Conservation (phyloP, 1,139 yeast genomes). For the Starmera stellimalicola region DNA sequence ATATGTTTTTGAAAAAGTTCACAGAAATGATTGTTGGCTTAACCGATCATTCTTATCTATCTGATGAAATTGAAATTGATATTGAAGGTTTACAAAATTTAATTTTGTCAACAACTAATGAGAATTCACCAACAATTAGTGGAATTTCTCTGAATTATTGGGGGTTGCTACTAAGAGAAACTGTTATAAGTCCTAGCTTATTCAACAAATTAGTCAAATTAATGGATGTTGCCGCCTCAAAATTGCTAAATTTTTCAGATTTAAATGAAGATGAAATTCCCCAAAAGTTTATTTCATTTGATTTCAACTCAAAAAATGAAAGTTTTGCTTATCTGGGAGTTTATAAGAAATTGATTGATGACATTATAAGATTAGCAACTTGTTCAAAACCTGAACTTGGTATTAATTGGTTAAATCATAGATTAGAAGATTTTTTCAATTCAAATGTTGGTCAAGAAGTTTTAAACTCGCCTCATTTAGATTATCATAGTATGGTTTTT, state of each 20-base stretch:
- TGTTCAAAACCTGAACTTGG: constrained; percentile 84
- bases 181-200: constrained; percentile 45
- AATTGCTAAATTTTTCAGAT: constrained; percentile 65
- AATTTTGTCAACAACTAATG: constrained; percentile 72
- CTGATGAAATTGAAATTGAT: constrained; percentile 21
- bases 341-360: constrained; percentile 80
- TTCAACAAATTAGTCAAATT: constrained; percentile 52
- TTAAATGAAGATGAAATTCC: constrained; percentile 59
- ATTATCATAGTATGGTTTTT: constrained; percentile 54
- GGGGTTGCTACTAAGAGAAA: constrained; percentile 82
- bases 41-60: constrained; percentile 41
- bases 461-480: constrained; percentile 44
- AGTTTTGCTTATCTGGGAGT: constrained; percentile 67
- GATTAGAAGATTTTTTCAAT: constrained; percentile 65
- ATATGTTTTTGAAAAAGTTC: constrained; percentile 75
- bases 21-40: constrained; percentile 91
- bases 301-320: constrained; percentile 85
- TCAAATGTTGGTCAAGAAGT: constrained; percentile 66
- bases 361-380: constrained; percentile 77
- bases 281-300: constrained; percentile 60
- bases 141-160: constrained; percentile 90
- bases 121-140: constrained; percentile 81
- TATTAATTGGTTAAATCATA: constrained; percentile 67
- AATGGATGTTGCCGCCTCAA: constrained; percentile 67
- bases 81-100: constrained; percentile 52